Percentiles rank a stretch among this genome's conserved stretches.
Conservation (phyloP, 2,329 filamentous ascomycete species). For the Aquanectria penicillioides region DNA sequence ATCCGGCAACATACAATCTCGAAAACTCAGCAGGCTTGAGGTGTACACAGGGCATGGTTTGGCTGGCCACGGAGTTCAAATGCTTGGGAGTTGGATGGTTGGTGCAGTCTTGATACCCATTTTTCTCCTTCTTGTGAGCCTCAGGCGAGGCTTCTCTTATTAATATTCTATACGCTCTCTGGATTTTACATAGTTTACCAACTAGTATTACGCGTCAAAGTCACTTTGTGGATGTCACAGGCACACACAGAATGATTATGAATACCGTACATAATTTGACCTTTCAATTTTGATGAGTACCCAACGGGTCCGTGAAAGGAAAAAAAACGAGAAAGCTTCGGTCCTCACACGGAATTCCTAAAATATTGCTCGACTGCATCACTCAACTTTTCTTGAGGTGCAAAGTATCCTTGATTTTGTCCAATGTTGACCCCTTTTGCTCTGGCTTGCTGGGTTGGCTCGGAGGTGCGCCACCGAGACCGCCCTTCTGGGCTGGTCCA, state of each 20-base stretch:
- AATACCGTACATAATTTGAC: too few species aligned
- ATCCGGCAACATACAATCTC: background rate
- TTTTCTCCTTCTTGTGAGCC: constrained; percentile 13
- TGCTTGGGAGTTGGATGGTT: constrained; percentile 15
- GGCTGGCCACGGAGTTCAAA: constrained; percentile 17
- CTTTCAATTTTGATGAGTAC: too few species aligned
- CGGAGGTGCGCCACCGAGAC: background rate
- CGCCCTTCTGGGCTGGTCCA: constrained; percentile 17
- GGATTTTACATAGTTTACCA: background rate
- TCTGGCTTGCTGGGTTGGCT: background rate
- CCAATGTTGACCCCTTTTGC: constrained; percentile 30
- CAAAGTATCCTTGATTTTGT: constrained; percentile 43
- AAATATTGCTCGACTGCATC: too few species aligned
- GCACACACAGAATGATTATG: too few species aligned
- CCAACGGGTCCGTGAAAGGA: too few species aligned
- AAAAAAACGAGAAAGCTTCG: too few species aligned
- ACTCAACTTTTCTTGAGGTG: constrained; percentile 37
- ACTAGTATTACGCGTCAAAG: too few species aligned
- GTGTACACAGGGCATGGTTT: too few species aligned
- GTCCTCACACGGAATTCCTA: too few species aligned
- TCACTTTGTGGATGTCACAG: too few species aligned
- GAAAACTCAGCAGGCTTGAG: background rate
- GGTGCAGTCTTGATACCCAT: constrained; percentile 38
- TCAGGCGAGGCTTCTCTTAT: background rate
- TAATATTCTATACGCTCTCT: background rate